phyloP scores from a whole-genome alignment of 2,329 filamentous ascomycete species.

The Lasiodiplodia sp. region DNA sequence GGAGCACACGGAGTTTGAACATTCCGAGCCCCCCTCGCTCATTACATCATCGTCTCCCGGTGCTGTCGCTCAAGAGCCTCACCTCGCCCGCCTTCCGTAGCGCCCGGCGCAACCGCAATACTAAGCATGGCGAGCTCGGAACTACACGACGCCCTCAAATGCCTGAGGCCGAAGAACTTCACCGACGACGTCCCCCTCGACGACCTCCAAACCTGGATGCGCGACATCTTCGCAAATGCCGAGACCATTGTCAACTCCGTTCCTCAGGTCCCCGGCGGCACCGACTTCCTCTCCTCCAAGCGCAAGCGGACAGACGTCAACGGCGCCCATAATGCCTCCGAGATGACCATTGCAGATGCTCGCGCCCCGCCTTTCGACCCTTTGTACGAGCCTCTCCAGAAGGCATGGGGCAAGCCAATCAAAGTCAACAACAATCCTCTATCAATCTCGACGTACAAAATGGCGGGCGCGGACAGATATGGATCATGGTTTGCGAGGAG shows the following conservation, averaged over 20 bases:
- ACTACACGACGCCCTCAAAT: constrained; percentile 56
- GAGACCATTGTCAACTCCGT: constrained; percentile 80
- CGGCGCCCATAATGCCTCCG: constrained; percentile 56
- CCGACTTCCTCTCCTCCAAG: constrained; percentile 53
- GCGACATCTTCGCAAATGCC: constrained; percentile 59
- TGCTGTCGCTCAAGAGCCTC: background rate
- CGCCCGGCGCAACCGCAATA: constrained; percentile 4
- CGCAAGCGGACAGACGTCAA: constrained; percentile 67
- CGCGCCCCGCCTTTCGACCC: constrained; percentile 58
- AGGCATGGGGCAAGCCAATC: constrained; percentile 84
- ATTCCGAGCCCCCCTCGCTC: constrained; percentile 9
- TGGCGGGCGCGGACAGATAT: constrained; percentile 78
- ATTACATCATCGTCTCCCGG: constrained; percentile 6
- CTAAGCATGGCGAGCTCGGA: constrained; percentile 13
- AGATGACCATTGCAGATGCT: constrained; percentile 61
- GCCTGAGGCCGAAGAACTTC: constrained; percentile 54
- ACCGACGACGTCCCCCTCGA: constrained; percentile 51
- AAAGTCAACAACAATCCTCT: constrained; percentile 80
- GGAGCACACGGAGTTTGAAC: constrained; percentile 24
- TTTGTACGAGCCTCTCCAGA: constrained; percentile 69
- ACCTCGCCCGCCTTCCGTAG: background rate
- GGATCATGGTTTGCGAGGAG: constrained; percentile 90
- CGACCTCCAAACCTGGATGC: constrained; percentile 50
- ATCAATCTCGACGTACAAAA: constrained; percentile 80
- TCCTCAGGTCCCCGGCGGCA: constrained; percentile 63